These are phyloP conservation scores for Epichloe gansuensis DNA, from an alignment of 2,329 filamentous ascomycete species.

Conservation along the genomic window DNA sequence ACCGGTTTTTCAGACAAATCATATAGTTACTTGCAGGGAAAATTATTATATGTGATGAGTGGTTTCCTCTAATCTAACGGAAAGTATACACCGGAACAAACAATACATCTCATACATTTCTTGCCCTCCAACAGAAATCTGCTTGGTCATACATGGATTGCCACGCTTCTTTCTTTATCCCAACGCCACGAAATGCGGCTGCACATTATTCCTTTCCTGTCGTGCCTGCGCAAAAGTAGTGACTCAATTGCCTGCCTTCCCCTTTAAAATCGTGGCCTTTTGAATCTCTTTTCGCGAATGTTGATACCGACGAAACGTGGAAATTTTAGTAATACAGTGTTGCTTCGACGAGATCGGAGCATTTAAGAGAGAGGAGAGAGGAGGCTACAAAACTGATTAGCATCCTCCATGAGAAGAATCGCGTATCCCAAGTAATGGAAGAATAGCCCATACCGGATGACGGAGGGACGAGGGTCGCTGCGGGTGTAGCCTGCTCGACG, in stretches of 20 bases:
- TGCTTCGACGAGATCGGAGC: neutral
- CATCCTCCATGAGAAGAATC: neutral
- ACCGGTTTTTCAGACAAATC: too few species aligned
- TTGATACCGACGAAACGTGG: neutral
- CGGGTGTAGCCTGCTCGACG: conserved; percentile 67
- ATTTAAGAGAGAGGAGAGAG: conserved; percentile 51
- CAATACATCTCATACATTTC: neutral
- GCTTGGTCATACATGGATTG: neutral
- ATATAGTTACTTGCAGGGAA: too few species aligned
- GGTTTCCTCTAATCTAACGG: too few species aligned
- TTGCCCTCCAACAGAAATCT: neutral
- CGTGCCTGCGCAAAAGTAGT: neutral
- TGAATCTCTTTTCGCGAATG: neutral
- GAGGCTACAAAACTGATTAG: conserved; percentile 31
- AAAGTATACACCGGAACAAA: too few species aligned
- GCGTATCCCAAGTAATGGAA: neutral
- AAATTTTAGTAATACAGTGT: neutral
- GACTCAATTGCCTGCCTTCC: neutral
- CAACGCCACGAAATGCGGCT: neutral
- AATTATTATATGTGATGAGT: too few species aligned
- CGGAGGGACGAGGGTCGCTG: conserved; percentile 77
- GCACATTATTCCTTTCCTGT: neutral
- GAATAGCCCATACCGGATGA: conserved; percentile 36
- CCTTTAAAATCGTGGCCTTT: neutral
- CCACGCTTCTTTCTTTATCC: neutral